Base-by-base conservation (phyloP, 2,329 filamentous ascomycete species). In the Aureobasidium sp. region DNA sequence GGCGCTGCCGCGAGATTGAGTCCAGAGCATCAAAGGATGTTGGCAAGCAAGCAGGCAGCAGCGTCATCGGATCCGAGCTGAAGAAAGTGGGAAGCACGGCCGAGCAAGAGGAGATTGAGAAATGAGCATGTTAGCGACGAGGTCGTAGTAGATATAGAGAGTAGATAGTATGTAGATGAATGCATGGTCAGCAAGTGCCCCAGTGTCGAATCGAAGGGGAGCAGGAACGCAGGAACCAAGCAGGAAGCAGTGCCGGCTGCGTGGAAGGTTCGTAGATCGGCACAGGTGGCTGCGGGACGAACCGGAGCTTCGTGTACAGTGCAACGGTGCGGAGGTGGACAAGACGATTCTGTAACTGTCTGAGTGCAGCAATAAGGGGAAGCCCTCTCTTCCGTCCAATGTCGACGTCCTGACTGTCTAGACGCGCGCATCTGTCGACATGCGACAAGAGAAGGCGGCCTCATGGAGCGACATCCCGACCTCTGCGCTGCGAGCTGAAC, bases 1-100 rank as follows among this genome's bases (percentile, higher is more conserved):
- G 79, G 62, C 82, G 90, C 59, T 87, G 94, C 47, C 84, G 86
- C 69, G 81, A 78, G 57, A 80, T 96, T 60, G 82, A 87, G 76
- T 66, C 65, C 20, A 52, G 37, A 52, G 34, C 56, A 67, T 67
- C 70, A 70, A 69, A 68, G 64, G 60, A 63, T 31, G 25, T 17
- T 15, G 34, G 42, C 29, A 49, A 42, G 25, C 20, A 49, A 45
- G 14, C 59, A 34, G 45, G 47, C 17, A 27, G 31, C 20, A 34
- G 37, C 8, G 49, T 51, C 9, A 15, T 61, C 5, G 41, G 51
- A 34, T 72, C 76, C 62, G 71, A 77, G 64, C 75, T 82, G 67
- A 71, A 73, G 49, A 79, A 70, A 68, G 73, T 76, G 56, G 75
- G 73, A 64, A 83, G 79, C 69, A 79, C 81, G 64, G 79, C 84